Base-by-base conservation (phyloP, 2,329 filamentous ascomycete species). In the Microascus cirrosus region DNA sequence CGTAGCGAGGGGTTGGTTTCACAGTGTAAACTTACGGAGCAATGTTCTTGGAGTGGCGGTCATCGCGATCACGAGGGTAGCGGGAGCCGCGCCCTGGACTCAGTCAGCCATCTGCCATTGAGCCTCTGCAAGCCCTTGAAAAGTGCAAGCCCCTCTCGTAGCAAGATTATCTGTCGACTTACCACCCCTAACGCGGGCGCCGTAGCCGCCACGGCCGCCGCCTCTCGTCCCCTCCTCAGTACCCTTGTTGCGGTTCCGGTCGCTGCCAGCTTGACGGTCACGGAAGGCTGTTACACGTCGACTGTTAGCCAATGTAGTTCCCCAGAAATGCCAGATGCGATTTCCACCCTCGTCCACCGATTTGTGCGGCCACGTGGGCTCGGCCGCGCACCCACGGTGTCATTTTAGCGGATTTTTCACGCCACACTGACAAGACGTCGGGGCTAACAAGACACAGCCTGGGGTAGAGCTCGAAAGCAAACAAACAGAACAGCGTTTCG, bases 201-300 rank as follows among this genome's bases (percentile, higher is more conserved):
- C 83, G 65, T 80, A 79, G 66, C 82, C 82, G 63, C 83, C 84
- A 64, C 83, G 81, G 69, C 83, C 75, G 63, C 77, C 74, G 62
- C 73, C 73, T 63, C 74, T 76, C 62, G 81, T 66, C 62, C 67
- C 75, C 73, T 93, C 89, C 60, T 92, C 90, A 60, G 83, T 86
- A 65, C 86, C 78, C 75, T 89, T 89, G 73, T 79, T 80, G 68
- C 90, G 89, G 84, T 96, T 96, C 81, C 82, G 86, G 69, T 83
- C 81, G 70, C 84, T 81, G 66, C 91, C 92, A 70, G 86, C 90
- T 70, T 83, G 84, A 71, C 89, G 89, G 78, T 96, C 90, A 73
- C 89, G 90, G 86, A 91, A 94, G 71, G 90, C 92, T 96, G 67
- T 28, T 59, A 32, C 34, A 39, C 57, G 58, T 58, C 50, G 36